A percentile compares a stretch with the other conserved stretches of the same genome.
These are phyloP conservation scores for Colletotrichum sp. DNA, from an alignment of 2,329 filamentous ascomycete species.

Conservation along the genomic window DNA sequence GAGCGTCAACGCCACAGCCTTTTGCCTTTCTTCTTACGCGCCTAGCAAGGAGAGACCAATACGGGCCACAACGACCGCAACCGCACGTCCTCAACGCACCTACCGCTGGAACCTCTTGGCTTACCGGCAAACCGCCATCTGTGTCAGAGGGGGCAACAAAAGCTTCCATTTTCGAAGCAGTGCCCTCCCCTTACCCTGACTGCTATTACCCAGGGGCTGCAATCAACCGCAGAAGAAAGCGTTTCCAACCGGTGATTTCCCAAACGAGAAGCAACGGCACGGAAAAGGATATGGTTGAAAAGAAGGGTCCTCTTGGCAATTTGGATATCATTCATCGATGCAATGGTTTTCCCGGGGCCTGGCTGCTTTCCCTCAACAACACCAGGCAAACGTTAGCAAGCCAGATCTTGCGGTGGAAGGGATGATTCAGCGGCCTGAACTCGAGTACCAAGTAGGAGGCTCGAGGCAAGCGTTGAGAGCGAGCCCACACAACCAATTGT, in stretches of 20 bases:
- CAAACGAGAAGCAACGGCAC: background rate
- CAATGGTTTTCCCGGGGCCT: background rate
- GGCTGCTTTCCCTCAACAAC: background rate
- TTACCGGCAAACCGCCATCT: conserved; percentile 4
- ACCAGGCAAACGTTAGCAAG: background rate
- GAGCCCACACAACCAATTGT: background rate
- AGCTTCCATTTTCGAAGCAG: background rate
- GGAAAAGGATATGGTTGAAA: conserved; percentile 3
- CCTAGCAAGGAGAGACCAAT: background rate
- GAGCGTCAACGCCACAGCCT: conserved; percentile 2
- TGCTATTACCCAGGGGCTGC: background rate
- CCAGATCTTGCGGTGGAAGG: background rate
- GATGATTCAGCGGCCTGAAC: background rate
- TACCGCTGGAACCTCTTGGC: background rate
- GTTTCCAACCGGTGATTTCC: background rate
- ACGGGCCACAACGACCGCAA: background rate
- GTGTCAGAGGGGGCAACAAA: background rate
- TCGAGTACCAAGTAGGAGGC: background rate
- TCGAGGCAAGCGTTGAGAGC: background rate
- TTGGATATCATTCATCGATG: background rate
- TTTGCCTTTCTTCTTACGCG: background rate
- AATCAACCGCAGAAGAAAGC: conserved; percentile 7
- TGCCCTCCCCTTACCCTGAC: background rate
- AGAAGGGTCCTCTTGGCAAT: conserved; percentile 9
- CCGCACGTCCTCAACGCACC: background rate